phyloP scores from a whole-genome alignment of 2,329 filamentous ascomycete species.

The Cladosporium colombiae region DNA sequence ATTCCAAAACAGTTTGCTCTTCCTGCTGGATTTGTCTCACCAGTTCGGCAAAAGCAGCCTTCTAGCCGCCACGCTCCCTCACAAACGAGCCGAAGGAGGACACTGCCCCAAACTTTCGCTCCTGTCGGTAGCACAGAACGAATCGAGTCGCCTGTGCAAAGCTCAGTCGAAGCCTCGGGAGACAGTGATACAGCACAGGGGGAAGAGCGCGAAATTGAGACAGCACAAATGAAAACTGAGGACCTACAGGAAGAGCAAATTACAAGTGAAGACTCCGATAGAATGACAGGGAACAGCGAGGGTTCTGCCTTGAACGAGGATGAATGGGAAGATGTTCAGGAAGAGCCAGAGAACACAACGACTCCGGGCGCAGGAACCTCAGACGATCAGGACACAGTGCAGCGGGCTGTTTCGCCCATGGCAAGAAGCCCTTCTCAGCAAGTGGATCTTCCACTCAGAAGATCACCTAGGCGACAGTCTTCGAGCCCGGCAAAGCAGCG shows the following conservation, averaged over 20 bases:
- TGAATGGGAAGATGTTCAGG: constrained; percentile 31
- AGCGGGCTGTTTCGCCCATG: background rate
- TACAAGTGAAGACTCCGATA: background rate
- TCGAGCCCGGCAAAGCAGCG: constrained; percentile 31
- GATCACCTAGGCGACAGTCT: constrained; percentile 33
- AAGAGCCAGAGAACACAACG: constrained; percentile 14
- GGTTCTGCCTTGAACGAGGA: constrained; percentile 12
- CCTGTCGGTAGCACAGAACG: background rate
- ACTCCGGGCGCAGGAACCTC: background rate
- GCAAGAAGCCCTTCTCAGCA: background rate
- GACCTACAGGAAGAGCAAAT: background rate
- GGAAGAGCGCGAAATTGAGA: background rate
- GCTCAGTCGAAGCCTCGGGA: background rate
- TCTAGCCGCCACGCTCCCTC: background rate
- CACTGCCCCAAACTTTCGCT: constrained; percentile 34
- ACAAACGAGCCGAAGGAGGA: constrained; percentile 26
- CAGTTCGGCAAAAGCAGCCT: constrained; percentile 24
- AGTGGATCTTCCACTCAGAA: constrained; percentile 24
- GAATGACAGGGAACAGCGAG: background rate
- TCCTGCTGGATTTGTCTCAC: constrained; percentile 37
- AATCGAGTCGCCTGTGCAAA: background rate
- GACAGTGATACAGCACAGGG: too few species aligned
- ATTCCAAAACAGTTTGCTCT: constrained; percentile 14
- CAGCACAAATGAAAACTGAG: background rate
- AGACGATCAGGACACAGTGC: background rate